Evolutionary conservation across 805 yeast genomes (phyloP), one percentile per base, ranked within the genome.

Genomic region (Priceomyces haplophilus): DNA sequence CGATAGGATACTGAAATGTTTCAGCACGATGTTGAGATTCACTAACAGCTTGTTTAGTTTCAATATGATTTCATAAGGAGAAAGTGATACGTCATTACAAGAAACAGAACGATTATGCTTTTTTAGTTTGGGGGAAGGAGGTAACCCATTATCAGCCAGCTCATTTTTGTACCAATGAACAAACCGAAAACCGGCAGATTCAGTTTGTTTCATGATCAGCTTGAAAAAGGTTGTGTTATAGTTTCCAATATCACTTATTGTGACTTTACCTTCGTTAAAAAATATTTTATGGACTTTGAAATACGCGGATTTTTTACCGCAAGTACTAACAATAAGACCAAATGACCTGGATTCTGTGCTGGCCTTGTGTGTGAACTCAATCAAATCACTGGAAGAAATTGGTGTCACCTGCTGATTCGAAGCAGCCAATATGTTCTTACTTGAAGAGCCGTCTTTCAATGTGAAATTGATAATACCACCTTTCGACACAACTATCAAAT

Each of bases 1-100:
- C 12, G 25, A 18, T 17, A 42, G 24, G 7, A 13, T 25, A 30
- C 6, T n/a, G 27, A 19, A 37, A n/a, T 44, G 44, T 33, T 49
- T 53, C 53, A 48, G 56, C 7, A 44, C 48, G 16, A 54, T 43
- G 41, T 56, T 49, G 17, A 56, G 43, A 8, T 34, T 31, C 30
- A 49, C 31, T 4, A 50, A 34, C 29, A 51, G 48, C 5, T 45
- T 39, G n/a, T 46, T 53, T 7, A 51, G 20, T 32, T 51, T 49
- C 18, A 50, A 43, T 12, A 53, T 35, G n/a, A 51, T 33, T 15
- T 51, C 51, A 42, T 52, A 55, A 7, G 51, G 49, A 6, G 43
- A 34, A 13, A 53, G 42, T 1, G 35, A 13, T 8, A 29, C 13
- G 37, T 55, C 58, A 23, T 45, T 41, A 10, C 41, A 39, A 4